Conservation (phyloP, 306 rosid species). For the Rosa chinensis region DNA sequence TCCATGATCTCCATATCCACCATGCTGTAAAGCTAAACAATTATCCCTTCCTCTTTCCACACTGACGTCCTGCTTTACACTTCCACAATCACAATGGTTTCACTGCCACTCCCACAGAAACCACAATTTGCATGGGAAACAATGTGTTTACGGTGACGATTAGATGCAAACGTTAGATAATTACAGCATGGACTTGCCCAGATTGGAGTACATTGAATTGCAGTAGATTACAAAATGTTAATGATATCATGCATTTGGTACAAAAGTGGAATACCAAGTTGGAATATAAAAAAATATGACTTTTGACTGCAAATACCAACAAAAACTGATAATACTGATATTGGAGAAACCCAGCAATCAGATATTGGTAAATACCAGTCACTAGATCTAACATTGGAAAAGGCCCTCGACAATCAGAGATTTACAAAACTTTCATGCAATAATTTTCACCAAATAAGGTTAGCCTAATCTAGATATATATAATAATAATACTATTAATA, state of each 20-base stretch:
- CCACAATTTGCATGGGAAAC: background rate
- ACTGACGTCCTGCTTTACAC: background rate
- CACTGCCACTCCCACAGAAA: slow-evolving; percentile 1
- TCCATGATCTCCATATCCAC: background rate
- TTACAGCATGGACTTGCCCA: background rate
- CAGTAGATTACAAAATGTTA: background rate
- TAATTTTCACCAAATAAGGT: background rate
- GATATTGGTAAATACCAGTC: no score
- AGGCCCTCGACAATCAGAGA: background rate
- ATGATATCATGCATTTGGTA: background rate
- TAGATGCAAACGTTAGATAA: background rate
- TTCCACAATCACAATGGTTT: background rate
- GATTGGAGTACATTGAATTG: background rate
- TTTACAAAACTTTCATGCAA: no score
- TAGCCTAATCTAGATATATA: background rate
- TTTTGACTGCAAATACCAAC: no score
- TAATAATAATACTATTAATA: background rate
- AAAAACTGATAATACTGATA: no score
- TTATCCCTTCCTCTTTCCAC: background rate
- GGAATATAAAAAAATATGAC: no score
- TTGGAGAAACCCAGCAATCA: background rate
- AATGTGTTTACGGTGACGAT: background rate
- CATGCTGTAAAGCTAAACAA: background rate
- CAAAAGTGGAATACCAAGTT: background rate
- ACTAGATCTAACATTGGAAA: background rate